phyloP scores from a whole-genome alignment of 2,329 filamentous ascomycete species.

The Microcyclospora pomicola region DNA sequence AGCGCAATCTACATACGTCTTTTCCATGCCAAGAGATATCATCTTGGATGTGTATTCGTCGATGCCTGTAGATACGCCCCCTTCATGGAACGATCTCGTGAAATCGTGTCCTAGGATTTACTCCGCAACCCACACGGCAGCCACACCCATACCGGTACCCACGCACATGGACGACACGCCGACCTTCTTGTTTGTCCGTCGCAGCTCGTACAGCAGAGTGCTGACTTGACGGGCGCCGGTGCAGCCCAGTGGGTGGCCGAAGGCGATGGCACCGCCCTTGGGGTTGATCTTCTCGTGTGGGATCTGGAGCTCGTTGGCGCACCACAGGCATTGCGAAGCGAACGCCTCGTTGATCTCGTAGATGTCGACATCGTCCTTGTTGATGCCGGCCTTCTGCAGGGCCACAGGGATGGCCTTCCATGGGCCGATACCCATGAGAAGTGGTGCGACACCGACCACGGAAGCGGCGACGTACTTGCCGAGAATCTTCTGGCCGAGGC shows the following conservation, averaged over 20 bases:
- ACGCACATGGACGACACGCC: conserved; percentile 94
- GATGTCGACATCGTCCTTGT: conserved; percentile 64
- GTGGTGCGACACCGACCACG: conserved; percentile 75
- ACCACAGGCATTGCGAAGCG: conserved; percentile 88
- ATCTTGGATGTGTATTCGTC: too few relatives aligned
- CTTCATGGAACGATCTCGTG: too few relatives aligned
- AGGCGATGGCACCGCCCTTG: conserved; percentile 91
- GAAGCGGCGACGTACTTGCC: conserved; percentile 84
- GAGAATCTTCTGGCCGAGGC: conserved; percentile 73
- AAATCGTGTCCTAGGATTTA: conserved; percentile 30
- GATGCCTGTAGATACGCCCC: too few relatives aligned
- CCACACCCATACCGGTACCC: conserved; percentile 96
- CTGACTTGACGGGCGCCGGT: conserved; percentile 89
- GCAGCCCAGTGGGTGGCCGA: conserved; percentile 83
- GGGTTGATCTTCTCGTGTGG: conserved; percentile 85
- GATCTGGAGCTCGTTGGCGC: conserved; percentile 72
- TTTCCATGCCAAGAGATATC: too few relatives aligned
- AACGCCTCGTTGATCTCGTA: conserved; percentile 92
- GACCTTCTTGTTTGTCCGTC: conserved; percentile 68
- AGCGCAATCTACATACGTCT: too few relatives aligned
- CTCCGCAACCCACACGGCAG: conserved; percentile 89
- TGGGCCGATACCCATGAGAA: conserved; percentile 92
- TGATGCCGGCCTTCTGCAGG: conserved; percentile 72
- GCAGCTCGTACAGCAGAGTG: conserved; percentile 80
- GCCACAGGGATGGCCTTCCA: conserved; percentile 93